A percentile compares a stretch with the other conserved stretches of the same genome.
phyloP scores from a whole-genome alignment of 2,329 filamentous ascomycete genomes.

The Akanthomyces lecanii region DNA sequence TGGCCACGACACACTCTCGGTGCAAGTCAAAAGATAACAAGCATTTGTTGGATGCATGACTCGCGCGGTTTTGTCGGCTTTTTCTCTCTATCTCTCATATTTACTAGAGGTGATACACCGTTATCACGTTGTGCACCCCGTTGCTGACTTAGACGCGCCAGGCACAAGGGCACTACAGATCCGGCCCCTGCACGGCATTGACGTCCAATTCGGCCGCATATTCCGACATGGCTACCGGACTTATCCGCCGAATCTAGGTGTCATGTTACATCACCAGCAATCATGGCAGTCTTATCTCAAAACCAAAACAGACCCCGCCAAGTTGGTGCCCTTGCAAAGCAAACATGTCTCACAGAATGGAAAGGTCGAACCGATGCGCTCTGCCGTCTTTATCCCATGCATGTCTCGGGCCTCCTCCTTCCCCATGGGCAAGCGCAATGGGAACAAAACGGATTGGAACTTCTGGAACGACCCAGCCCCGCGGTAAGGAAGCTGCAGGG shows the following conservation, averaged over 20 bases:
- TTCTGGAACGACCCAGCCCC: constrained; percentile 1
- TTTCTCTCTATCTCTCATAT: not conserved
- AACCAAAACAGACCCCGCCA: not conserved
- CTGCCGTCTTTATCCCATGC: not conserved
- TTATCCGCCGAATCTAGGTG: not conserved
- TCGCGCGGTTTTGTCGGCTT: no score
- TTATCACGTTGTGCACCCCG: not conserved
- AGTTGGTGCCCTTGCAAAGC: not conserved
- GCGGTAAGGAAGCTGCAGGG: not conserved
- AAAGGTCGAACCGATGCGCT: not conserved
- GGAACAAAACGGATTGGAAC: not conserved
- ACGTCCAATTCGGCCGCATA: not conserved
- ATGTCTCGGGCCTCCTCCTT: not conserved
- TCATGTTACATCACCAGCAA: not conserved
- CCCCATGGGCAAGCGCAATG: not conserved
- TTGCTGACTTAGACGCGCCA: not conserved
- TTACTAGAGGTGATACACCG: not conserved
- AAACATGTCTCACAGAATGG: not conserved
- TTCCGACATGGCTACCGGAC: not conserved
- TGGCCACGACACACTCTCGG: not conserved
- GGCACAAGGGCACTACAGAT: not conserved
- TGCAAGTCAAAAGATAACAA: not conserved
- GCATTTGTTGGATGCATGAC: not conserved
- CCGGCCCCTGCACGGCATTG: not conserved
- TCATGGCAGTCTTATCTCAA: not conserved